phyloP scores from a whole-genome alignment of 805 yeast species.

The Komagataella pseudopastoris region DNA sequence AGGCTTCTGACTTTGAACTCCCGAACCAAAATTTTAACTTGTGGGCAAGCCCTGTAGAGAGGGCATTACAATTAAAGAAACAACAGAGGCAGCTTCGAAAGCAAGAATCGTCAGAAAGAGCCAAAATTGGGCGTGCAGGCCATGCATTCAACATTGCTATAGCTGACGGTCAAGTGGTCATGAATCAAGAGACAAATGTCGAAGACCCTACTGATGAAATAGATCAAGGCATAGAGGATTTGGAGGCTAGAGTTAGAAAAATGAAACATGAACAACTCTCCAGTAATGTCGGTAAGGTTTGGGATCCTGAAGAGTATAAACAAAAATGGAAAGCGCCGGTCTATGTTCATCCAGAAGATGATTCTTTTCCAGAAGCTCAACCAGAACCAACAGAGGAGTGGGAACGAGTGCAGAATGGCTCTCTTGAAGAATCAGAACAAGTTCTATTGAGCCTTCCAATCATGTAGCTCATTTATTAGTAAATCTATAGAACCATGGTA shows the following conservation, averaged over 20 bases:
- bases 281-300: constrained; percentile 16
- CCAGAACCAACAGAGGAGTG: not conserved
- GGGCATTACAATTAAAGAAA: constrained; percentile 74
- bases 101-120: constrained; percentile 42
- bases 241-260: not conserved
- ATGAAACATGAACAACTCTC: constrained; percentile 1
- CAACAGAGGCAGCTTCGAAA: constrained; percentile 69
- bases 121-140: constrained; percentile 60
- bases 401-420: not conserved
- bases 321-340: constrained; percentile 6
- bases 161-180: constrained; percentile 63
- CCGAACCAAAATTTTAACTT: constrained; percentile 40
- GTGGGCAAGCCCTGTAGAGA: constrained; percentile 82
- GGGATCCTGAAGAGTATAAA: constrained; percentile 21
- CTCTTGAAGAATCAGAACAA: not conserved
- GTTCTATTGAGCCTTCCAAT: not conserved
- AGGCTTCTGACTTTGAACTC: constrained; percentile 78
- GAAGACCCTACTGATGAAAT: constrained; percentile 12
- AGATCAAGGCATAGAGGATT: constrained; percentile 12
- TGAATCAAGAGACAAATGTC: constrained; percentile 31
- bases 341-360: constrained; percentile 9
- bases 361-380: constrained; percentile 13
- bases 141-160: constrained; percentile 68
- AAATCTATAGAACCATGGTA: not conserved
- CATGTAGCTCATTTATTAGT: not conserved